A percentile compares a stretch with the other conserved stretches of the same genome.
phyloP scores from a whole-genome alignment of 176 grass and related monocot species.

The Rhipidocladum racemiflorum region DNA sequence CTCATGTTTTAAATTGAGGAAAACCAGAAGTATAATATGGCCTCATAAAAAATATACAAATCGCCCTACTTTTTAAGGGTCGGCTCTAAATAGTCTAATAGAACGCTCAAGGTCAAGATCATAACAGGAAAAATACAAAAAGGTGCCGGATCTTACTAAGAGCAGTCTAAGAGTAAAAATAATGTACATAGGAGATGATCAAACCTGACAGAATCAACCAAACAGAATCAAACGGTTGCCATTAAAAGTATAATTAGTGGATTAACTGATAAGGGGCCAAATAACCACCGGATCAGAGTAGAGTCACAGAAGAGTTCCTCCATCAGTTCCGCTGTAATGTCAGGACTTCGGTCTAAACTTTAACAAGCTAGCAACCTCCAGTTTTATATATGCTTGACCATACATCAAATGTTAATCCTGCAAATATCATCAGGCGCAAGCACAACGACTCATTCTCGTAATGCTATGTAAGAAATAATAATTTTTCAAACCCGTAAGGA shows the following conservation, averaged over 20 bases:
- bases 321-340: background rate
- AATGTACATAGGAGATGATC: background rate
- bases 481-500: background rate
- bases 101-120: slow-evolving; percentile 2
- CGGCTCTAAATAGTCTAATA: background rate
- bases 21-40: background rate
- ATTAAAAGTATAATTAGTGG: background rate
- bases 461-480: background rate
- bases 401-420: background rate
- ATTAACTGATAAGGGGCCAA: background rate
- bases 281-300: background rate
- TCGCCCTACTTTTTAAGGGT: background rate
- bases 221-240: background rate
- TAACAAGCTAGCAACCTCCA: background rate
- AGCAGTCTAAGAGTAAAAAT: background rate
- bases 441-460: background rate
- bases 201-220: background rate
- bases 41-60: background rate
- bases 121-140: background rate
- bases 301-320: background rate
- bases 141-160: background rate
- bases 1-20: background rate
- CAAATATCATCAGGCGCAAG: background rate
- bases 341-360: background rate
- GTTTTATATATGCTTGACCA: background rate